Base-by-base conservation (phyloP, 2,329 filamentous ascomycete genomes). In the Neurospora crassa region DNA sequence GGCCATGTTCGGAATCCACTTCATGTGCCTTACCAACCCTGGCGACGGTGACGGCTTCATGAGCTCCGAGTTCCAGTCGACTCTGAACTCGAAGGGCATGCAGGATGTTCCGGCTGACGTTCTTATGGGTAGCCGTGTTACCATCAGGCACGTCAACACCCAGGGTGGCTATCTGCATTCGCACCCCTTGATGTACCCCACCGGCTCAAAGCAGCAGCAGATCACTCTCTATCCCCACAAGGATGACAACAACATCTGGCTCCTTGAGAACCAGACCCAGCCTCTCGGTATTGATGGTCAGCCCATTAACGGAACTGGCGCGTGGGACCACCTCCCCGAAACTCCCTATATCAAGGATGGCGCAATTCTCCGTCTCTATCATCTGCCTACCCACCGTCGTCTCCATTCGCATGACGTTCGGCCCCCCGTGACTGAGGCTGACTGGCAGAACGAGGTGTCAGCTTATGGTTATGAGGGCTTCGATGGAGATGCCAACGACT, bases 21-120 rank as follows among this genome's bases (percentile, higher is more conserved):
- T 99, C 82, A 76, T 94, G 76, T 96, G 93, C 84, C 87, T 99
- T 59, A 88, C 91, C 72, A 99, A 99, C 83, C 96, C 96, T 40
- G 96, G 96, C 72, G 96, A 99, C 69, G 96, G 96, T 70, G 96
- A 99, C 81, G 96, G 96, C 70, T 99, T 99, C 85, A 99, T 99
- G 96, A 97, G 94, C 79, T 97, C 95, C 70, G 96, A 99, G 79
- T 99, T 99, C 85, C 96, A 99, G 83, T 92, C 96, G 41, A 98
- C 96, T 2, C 86, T 99, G 75, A 99, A 98, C 84, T 94, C 90
- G 78, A 99, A 98, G 85, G 90, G 89, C 70, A 99, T 99, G 96
- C 91, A 93, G 79, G 94, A 97, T 81, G 94, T 97, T 5, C 91
- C 96, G 1, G 96, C 92, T 40, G 94, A 99, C 82, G 91, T 99